These are phyloP conservation scores for Porcisia hertigi DNA, from an alignment of 208 protist species.

Conservation along the genomic window DNA sequence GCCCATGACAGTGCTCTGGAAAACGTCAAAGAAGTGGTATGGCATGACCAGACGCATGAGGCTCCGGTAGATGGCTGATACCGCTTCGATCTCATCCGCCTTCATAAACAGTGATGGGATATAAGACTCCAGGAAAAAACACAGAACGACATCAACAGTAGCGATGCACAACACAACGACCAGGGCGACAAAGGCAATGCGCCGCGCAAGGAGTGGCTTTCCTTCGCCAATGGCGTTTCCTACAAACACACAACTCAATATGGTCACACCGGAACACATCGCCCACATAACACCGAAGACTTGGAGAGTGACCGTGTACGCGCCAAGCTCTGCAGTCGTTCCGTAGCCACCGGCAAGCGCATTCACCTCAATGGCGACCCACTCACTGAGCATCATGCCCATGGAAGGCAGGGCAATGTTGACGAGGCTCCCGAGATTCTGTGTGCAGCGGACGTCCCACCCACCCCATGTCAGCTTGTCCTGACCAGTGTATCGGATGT, in stretches of 20 bases:
- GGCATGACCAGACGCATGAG: slow-evolving; percentile 71
- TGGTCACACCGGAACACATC: slow-evolving; percentile 71
- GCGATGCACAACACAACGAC: slow-evolving; percentile 51
- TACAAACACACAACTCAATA: slow-evolving; percentile 75
- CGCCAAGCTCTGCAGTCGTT: slow-evolving; percentile 58
- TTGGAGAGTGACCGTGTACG: slow-evolving; percentile 80
- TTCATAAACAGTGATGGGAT: slow-evolving; percentile 73
- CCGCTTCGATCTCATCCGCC: slow-evolving; percentile 43
- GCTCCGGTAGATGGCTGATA: slow-evolving; percentile 45
- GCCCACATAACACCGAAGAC: slow-evolving; percentile 80
- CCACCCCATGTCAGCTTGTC: slow-evolving; percentile 80
- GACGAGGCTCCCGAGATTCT: slow-evolving; percentile 53
- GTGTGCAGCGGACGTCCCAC: slow-evolving; percentile 50
- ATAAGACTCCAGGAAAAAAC: slow-evolving; percentile 43
- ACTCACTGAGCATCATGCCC: slow-evolving; percentile 87
- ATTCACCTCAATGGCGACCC: slow-evolving; percentile 83
- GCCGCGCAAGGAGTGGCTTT: slow-evolving; percentile 64
- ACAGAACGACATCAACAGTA: slow-evolving; percentile 45
- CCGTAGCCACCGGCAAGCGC: slow-evolving; percentile 67
- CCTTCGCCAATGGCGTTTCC: slow-evolving; percentile 79
- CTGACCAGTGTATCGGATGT: slow-evolving; percentile 53
- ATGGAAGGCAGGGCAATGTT: slow-evolving; percentile 81
- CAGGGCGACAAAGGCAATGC: slow-evolving; percentile 64
- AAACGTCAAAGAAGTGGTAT: slow-evolving; percentile 84
- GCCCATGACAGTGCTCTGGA: slow-evolving; percentile 83